These are phyloP conservation scores for Penicillium paxilli DNA, from an alignment of 495 filamentous ascomycete species.

Conservation along the genomic window DNA sequence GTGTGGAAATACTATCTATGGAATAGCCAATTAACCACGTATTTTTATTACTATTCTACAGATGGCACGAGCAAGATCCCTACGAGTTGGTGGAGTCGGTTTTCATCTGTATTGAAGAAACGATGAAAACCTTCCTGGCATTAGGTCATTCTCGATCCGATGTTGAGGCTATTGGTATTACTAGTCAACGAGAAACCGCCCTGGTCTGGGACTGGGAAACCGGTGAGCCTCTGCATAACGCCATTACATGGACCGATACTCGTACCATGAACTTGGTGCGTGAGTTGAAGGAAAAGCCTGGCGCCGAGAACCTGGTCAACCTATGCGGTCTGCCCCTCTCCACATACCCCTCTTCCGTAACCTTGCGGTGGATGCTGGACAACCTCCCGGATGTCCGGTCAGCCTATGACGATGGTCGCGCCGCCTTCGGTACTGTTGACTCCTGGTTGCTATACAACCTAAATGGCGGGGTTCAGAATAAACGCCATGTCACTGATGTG, in stretches of 20 bases:
- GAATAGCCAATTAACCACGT: slow-evolving; percentile 6
- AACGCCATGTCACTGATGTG: slow-evolving; percentile 79
- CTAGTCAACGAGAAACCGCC: slow-evolving; percentile 92
- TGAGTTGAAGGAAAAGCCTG: slow-evolving; percentile 67
- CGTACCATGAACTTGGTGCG: slow-evolving; percentile 77
- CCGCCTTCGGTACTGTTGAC: slow-evolving; percentile 93
- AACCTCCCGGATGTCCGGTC: slow-evolving; percentile 70
- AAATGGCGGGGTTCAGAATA: slow-evolving; percentile 74
- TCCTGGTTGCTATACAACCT: slow-evolving; percentile 89
- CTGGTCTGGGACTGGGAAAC: slow-evolving; percentile 88
- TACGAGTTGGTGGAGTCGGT: slow-evolving; percentile 77
- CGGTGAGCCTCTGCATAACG: slow-evolving; percentile 83
- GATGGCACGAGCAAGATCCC: slow-evolving; percentile 95
- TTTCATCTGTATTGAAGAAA: slow-evolving; percentile 80
- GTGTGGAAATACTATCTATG: too few species aligned
- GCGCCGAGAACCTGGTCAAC: slow-evolving; percentile 67
- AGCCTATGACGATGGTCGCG: slow-evolving; percentile 76
- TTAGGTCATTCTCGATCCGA: slow-evolving; percentile 68
- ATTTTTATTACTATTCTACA: slow-evolving; percentile 30
- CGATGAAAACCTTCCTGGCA: slow-evolving; percentile 69
- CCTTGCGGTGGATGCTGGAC: slow-evolving; percentile 81
- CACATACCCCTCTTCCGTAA: slow-evolving; percentile 90
- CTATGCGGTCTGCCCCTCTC: slow-evolving; percentile 88
- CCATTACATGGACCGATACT: slow-evolving; percentile 94
- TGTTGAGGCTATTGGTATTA: slow-evolving; percentile 88